phyloP scores from a whole-genome alignment of 2,329 filamentous ascomycete species.

The Aspergillus fumigatus region DNA sequence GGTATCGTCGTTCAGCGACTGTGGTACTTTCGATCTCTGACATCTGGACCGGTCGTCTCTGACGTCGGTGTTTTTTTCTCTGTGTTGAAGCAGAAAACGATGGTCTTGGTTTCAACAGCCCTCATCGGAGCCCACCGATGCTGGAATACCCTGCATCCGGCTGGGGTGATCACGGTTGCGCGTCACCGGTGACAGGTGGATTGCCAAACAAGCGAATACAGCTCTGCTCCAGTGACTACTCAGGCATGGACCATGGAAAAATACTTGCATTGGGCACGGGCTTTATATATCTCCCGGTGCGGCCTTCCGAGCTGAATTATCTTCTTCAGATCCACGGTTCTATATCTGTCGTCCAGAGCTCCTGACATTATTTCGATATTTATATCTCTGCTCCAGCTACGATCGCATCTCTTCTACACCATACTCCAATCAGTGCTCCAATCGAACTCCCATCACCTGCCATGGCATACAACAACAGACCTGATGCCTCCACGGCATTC shows the following conservation, averaged over 20 bases:
- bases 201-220: neutral
- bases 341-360: conserved; percentile 4
- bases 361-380: neutral
- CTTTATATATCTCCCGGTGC: conserved; percentile 11
- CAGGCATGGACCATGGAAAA: neutral
- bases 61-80: neutral
- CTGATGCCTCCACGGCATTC: conserved; percentile 4
- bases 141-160: conserved; percentile 16
- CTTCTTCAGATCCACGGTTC: conserved; percentile 12
- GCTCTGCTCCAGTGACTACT: neutral
- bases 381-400: neutral
- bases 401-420: neutral
- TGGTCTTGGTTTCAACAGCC: neutral
- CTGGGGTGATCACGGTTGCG: conserved; percentile 21
- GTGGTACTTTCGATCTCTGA: neutral
- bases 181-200: conserved; percentile 11
- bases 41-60: neutral
- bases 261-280: neutral
- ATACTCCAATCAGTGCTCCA: neutral
- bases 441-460: conserved; percentile 1
- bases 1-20: neutral
- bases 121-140: conserved; percentile 20
- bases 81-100: conserved; percentile 5
- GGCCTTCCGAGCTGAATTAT: conserved; percentile 1
- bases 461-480: conserved; percentile 10